Evolutionary conservation across 108 stramenopile species (phyloP).

Genomic region (Mayamaea pseudoterrestris): DNA sequence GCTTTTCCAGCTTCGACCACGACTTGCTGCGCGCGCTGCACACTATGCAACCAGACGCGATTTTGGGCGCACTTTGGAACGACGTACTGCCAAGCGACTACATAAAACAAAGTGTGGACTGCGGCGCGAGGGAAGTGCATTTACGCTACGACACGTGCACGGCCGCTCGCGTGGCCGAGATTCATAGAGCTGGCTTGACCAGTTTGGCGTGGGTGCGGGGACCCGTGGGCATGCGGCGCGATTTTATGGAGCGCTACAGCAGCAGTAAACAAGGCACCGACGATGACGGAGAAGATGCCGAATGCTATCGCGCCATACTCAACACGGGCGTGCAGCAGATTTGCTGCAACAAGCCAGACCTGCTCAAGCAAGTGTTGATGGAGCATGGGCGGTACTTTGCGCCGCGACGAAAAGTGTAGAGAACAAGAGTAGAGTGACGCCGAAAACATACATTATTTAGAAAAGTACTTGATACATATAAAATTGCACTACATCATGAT

Average conservation of each 20-base stretch:
- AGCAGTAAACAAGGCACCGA: slow-evolving; percentile 50
- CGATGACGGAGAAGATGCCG: slow-evolving; percentile 57
- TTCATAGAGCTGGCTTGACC: slow-evolving; percentile 40
- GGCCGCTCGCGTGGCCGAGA: slow-evolving; percentile 21
- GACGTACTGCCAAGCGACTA: slow-evolving; percentile 25
- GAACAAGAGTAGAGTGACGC: no score
- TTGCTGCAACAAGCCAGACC: slow-evolving; percentile 47
- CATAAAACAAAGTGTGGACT: slow-evolving; percentile 21
- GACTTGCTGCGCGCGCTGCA: slow-evolving; percentile 31
- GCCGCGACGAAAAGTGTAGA: no score
- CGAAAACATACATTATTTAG: no score
- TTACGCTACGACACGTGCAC: slow-evolving; percentile 67
- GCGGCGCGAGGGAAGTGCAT: slow-evolving; percentile 66
- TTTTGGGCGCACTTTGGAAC: slow-evolving; percentile 48
- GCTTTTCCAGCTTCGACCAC: slow-evolving; percentile 55
- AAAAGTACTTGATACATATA: no score
- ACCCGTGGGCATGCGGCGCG: slow-evolving; percentile 50
- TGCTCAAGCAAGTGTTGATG: not conserved
- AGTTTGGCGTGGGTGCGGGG: slow-evolving; percentile 79
- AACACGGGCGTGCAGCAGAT: slow-evolving; percentile 53
- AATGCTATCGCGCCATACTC: slow-evolving; percentile 44
- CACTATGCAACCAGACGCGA: slow-evolving; percentile 23
- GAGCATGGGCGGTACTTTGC: no score
- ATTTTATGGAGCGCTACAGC: slow-evolving; percentile 32
- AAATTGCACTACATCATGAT: no score